Evolutionary conservation across 768 basidiomycete species (phyloP).

Genomic region (Pholiota molesta): DNA sequence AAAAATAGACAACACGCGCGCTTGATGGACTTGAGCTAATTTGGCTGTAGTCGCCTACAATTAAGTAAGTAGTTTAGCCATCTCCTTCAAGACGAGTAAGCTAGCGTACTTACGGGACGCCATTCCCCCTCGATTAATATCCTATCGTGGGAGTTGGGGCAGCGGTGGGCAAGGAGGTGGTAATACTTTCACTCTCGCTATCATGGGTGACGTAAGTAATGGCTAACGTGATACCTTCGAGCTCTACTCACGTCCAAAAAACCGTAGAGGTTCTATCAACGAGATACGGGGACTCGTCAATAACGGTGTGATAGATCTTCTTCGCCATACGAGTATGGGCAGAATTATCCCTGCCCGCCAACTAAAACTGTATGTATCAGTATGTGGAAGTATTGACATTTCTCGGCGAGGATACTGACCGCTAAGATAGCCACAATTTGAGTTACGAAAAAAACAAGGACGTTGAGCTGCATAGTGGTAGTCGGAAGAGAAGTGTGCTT

Average conservation of each 20-base stretch:
- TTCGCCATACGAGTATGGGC: slow-evolving; percentile 30
- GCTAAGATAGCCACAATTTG: slow-evolving; percentile 11
- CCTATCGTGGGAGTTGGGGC: slow-evolving; percentile 11
- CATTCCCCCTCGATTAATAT: background rate
- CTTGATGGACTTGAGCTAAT: background rate
- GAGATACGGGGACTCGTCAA: slow-evolving; percentile 31
- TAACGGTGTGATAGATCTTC: slow-evolving; percentile 27
- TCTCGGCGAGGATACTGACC: background rate
- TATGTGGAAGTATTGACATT: background rate
- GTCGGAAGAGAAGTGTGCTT: background rate
- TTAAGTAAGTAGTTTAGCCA: background rate
- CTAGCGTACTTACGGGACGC: background rate
- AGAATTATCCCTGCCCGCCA: background rate
- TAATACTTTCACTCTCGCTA: slow-evolving; percentile 14
- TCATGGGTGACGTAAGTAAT: background rate
- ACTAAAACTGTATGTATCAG: background rate
- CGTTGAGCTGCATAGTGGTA: slow-evolving; percentile 21
- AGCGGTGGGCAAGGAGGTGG: background rate
- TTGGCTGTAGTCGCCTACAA: background rate
- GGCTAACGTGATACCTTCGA: background rate
- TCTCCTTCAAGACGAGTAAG: background rate
- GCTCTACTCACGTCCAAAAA: slow-evolving; percentile 34
- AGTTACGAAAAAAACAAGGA: slow-evolving; percentile 6
- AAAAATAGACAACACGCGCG: background rate
- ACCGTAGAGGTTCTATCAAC: slow-evolving; percentile 29